phyloP scores from a whole-genome alignment of 2,329 filamentous ascomycete genomes.

The Alternaria gansuensis region DNA sequence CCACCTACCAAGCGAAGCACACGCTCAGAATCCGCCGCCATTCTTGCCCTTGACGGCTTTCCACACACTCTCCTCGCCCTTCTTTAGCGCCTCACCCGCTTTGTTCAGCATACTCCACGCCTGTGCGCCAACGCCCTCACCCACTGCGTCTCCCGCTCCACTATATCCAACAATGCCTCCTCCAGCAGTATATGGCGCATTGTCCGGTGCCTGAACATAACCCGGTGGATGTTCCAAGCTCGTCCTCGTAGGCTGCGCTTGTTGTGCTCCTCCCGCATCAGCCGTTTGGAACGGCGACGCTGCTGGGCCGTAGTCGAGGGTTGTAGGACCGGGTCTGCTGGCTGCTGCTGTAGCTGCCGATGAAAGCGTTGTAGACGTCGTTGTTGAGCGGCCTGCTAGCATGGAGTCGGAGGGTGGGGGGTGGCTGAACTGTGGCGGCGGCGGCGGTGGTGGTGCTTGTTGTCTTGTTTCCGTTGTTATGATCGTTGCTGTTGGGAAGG shows the following conservation, averaged over 20 bases:
- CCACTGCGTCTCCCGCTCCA: slow-evolving; percentile 24
- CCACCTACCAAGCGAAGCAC: neutral
- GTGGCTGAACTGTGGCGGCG: slow-evolving; percentile 53
- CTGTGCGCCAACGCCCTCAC: slow-evolving; percentile 41
- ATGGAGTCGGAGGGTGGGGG: slow-evolving; percentile 52
- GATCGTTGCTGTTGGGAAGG: slow-evolving; percentile 39
- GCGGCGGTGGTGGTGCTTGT: slow-evolving; percentile 22
- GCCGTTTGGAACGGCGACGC: slow-evolving; percentile 39
- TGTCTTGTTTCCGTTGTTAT: slow-evolving; percentile 46
- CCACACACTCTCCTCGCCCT: slow-evolving; percentile 50
- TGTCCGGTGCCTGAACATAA: slow-evolving; percentile 58
- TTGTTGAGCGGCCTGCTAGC: slow-evolving; percentile 53
- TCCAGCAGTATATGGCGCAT: slow-evolving; percentile 52
- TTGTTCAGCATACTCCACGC: slow-evolving; percentile 50
- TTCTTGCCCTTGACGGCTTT: slow-evolving; percentile 45
- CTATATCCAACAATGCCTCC: slow-evolving; percentile 47
- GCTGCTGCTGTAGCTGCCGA: neutral
- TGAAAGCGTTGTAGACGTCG: slow-evolving; percentile 28
- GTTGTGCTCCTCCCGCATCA: slow-evolving; percentile 32
- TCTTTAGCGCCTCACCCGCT: slow-evolving; percentile 49
- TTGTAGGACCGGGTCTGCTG: slow-evolving; percentile 49
- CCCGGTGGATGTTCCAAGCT: slow-evolving; percentile 57
- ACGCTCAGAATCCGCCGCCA: slow-evolving; percentile 7
- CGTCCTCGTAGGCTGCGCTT: slow-evolving; percentile 15
- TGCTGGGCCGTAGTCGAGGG: slow-evolving; percentile 51